phyloP scores from a whole-genome alignment of 2,329 filamentous ascomycete genomes.

The Volutella citrinella region DNA sequence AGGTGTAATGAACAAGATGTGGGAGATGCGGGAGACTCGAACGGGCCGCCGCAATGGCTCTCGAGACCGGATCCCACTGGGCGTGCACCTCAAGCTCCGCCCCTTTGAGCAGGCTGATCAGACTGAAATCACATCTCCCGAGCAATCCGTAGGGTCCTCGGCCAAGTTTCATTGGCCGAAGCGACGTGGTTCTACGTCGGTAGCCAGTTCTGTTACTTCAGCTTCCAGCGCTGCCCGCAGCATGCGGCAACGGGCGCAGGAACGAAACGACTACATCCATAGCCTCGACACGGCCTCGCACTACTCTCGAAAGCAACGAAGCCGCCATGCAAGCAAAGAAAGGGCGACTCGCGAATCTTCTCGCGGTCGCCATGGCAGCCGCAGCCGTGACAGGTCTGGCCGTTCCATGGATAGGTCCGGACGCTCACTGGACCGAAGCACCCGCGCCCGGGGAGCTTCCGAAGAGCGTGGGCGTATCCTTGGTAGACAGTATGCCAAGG shows the following conservation, averaged over 20 bases:
- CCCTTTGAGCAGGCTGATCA: constrained; percentile 49
- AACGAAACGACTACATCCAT: constrained; percentile 80
- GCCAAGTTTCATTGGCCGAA: constrained; percentile 54
- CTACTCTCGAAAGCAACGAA: constrained; percentile 53
- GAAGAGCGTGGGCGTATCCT: constrained; percentile 67
- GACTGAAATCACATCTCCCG: constrained; percentile 54
- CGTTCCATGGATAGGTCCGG: too few species aligned
- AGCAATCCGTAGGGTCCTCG: constrained; percentile 53
- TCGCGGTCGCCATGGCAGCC: constrained; percentile 45
- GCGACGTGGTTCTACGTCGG: constrained; percentile 52
- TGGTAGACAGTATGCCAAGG: constrained; percentile 64
- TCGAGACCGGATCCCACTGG: constrained; percentile 74
- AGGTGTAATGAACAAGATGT: constrained; percentile 60
- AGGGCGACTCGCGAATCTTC: constrained; percentile 40
- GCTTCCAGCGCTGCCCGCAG: constrained; percentile 50
- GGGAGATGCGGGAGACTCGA: constrained; percentile 56
- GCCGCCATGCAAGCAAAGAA: constrained; percentile 53
- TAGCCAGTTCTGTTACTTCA: constrained; percentile 56
- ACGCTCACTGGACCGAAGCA: constrained; percentile 48
- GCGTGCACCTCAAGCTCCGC: constrained; percentile 62
- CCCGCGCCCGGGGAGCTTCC: constrained; percentile 59
- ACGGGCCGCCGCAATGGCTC: constrained; percentile 65
- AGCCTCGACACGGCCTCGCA: constrained; percentile 76
- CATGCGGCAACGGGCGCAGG: constrained; percentile 51
- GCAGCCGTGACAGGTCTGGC: too few species aligned